A percentile compares a stretch with the other conserved stretches of the same genome.
These are phyloP conservation scores for Ganoderma boninense DNA, from an alignment of 1,284 basidiomycete species.

Conservation along the genomic window DNA sequence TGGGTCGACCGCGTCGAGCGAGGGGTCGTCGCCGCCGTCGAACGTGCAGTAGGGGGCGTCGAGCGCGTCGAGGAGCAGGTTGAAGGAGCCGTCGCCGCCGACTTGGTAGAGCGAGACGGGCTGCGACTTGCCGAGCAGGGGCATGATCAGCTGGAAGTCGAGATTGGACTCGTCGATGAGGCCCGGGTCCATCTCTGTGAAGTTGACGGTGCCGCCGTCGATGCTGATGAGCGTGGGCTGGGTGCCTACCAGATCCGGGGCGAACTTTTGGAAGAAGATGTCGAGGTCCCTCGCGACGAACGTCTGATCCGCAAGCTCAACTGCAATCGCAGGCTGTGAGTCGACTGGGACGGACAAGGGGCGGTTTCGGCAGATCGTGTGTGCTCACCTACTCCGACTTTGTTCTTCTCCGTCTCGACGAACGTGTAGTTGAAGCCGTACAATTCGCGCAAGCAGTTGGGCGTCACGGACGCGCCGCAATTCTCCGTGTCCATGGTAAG, in stretches of 20 bases:
- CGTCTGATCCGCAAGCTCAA: conserved; percentile 58
- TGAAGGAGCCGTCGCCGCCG: conserved; percentile 46
- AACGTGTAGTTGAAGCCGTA: conserved; percentile 29
- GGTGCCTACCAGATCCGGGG: conserved; percentile 41
- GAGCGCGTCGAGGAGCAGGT: conserved; percentile 56
- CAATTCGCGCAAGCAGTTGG: conserved; percentile 29
- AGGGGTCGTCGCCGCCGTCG: conserved; percentile 66
- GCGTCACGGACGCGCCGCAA: conserved; percentile 25
- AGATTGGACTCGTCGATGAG: conserved; percentile 61
- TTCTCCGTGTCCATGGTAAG: conserved; percentile 11
- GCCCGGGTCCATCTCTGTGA: conserved; percentile 36
- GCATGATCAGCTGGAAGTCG: conserved; percentile 59
- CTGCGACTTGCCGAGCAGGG: conserved; percentile 50
- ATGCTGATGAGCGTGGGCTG: conserved; percentile 40
- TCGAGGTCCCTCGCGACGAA: conserved; percentile 52
- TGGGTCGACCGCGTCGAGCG: conserved; percentile 34
- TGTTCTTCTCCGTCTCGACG: conserved; percentile 21
- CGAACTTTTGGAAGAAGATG: conserved; percentile 49
- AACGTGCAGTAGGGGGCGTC: conserved; percentile 65
- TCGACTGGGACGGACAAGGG: conserved; percentile 42
- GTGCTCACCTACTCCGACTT: conserved; percentile 28
- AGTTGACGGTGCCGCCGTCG: conserved; percentile 55
- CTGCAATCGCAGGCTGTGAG: conserved; percentile 41
- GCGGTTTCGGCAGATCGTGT: no score
- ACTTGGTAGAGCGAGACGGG: conserved; percentile 44